Conservation (phyloP, 768 basidiomycete genomes). For the Leccinum subgranulosum region DNA sequence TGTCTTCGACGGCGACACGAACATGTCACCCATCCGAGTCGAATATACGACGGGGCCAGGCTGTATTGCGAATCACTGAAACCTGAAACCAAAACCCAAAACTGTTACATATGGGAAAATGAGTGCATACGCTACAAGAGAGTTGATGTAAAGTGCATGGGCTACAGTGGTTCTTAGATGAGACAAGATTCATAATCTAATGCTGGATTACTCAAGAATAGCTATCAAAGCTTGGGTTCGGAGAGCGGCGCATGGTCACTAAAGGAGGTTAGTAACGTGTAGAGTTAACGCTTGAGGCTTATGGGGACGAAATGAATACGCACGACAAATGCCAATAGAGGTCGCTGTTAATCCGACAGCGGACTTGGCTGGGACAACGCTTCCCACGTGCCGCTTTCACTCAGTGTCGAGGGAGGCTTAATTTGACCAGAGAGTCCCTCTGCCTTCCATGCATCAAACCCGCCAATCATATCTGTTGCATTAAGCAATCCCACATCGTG, state of each 20-base stretch:
- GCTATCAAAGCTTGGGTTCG: neutral
- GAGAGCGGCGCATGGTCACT: neutral
- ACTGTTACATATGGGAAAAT: neutral
- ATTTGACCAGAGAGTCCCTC: slow-evolving; percentile 60
- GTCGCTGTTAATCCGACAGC: slow-evolving; percentile 17
- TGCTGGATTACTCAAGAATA: neutral
- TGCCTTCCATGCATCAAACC: slow-evolving; percentile 68
- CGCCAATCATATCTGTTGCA: slow-evolving; percentile 76
- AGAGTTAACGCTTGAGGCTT: neutral
- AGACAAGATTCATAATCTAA: neutral
- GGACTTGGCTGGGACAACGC: slow-evolving; percentile 29
- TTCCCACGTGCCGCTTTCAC: slow-evolving; percentile 31
- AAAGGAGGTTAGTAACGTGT: neutral
- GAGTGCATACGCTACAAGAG: neutral
- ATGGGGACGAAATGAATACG: neutral
- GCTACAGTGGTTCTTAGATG: neutral
- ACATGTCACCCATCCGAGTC: too few species aligned
- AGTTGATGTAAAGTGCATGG: neutral
- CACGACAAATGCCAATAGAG: neutral
- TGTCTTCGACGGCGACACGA: neutral
- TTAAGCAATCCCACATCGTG: slow-evolving; percentile 69
- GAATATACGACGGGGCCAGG: neutral
- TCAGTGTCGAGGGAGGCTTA: slow-evolving; percentile 27
- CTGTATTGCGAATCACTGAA: neutral
- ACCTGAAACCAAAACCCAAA: neutral